phyloP scores from a whole-genome alignment of 225 moss, liverwort and hornwort genomes.

The Marchantia paleacea region DNA sequence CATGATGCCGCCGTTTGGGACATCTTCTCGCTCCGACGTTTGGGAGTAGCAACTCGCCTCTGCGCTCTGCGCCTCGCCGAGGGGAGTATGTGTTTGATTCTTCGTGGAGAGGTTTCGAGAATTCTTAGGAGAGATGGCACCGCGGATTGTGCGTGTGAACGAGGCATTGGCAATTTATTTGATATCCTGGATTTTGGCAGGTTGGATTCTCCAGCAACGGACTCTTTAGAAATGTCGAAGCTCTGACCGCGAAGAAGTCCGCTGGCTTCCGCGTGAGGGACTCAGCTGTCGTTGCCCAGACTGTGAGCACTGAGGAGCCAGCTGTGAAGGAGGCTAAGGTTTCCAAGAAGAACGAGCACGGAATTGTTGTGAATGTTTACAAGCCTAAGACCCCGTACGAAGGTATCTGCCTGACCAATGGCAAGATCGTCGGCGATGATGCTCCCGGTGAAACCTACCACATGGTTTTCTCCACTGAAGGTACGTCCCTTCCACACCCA shows the following conservation, averaged over 20 bases:
- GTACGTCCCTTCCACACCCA: conserved; percentile 1
- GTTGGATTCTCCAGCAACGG: conserved; percentile 37
- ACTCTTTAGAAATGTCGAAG: conserved; percentile 36
- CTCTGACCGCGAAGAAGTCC: conserved; percentile 29
- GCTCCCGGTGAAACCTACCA: conserved; percentile 69
- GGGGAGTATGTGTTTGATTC: no score
- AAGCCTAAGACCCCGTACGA: conserved; percentile 61
- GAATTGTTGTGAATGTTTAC: conserved; percentile 43
- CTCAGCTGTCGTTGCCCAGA: conserved; percentile 32
- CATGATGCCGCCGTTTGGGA: no score
- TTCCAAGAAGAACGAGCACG: conserved; percentile 61
- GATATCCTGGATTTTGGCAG: conserved; percentile 6
- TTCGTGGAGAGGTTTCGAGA: neutral
- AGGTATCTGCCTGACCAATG: conserved; percentile 53
- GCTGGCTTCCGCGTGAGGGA: conserved; percentile 19
- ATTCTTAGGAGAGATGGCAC: neutral
- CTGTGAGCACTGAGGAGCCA: conserved; percentile 36
- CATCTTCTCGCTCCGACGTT: no score
- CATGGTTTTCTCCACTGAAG: conserved; percentile 67
- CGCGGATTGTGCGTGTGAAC: neutral
- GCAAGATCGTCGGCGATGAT: conserved; percentile 64
- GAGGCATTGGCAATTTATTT: neutral
- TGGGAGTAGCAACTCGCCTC: no score
- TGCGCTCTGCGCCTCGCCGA: no score
- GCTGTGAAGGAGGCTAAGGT: conserved; percentile 42